Percentiles rank a stretch among this genome's conserved stretches.
These are phyloP conservation scores for Waltiozyma sp. DNA, from an alignment of 1,139 yeast species.

Conservation along the genomic window DNA sequence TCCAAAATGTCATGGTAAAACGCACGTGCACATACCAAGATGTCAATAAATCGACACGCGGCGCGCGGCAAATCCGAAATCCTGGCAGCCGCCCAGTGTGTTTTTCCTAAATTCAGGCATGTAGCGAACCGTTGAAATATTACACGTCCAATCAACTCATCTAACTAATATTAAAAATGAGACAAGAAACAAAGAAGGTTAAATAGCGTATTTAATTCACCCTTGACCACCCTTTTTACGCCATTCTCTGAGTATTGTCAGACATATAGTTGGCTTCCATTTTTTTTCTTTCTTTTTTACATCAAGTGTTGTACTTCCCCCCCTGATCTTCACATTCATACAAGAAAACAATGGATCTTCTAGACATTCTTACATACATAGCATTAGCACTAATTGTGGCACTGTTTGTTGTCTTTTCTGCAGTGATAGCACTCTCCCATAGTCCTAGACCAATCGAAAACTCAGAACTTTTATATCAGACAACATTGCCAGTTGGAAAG, in stretches of 20 bases:
- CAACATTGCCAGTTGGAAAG: conserved; percentile 7
- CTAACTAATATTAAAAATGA: too few relatives aligned
- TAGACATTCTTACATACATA: neutral
- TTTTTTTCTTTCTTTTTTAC: too few relatives aligned
- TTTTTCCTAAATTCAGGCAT: too few relatives aligned
- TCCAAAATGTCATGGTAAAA: too few relatives aligned
- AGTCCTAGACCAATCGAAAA: conserved; percentile 30
- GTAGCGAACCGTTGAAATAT: too few relatives aligned
- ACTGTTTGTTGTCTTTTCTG: conserved; percentile 7
- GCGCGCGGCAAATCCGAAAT: neutral
- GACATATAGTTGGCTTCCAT: too few relatives aligned
- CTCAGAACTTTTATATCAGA: conserved; percentile 29
- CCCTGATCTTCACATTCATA: neutral
- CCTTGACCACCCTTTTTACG: too few relatives aligned
- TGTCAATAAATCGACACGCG: neutral
- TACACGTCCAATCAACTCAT: too few relatives aligned
- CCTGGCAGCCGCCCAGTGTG: neutral
- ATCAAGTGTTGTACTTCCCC: too few relatives aligned
- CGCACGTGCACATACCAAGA: neutral
- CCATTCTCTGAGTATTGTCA: too few relatives aligned
- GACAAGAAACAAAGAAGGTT: too few relatives aligned
- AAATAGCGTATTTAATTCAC: too few relatives aligned
- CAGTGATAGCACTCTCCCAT: conserved; percentile 28
- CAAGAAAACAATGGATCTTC: neutral
- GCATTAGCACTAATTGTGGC: neutral